Evolutionary conservation across 768 basidiomycete genomes (phyloP), one percentile per base, ranked within the genome.

Genomic region (Bullera alba): DNA sequence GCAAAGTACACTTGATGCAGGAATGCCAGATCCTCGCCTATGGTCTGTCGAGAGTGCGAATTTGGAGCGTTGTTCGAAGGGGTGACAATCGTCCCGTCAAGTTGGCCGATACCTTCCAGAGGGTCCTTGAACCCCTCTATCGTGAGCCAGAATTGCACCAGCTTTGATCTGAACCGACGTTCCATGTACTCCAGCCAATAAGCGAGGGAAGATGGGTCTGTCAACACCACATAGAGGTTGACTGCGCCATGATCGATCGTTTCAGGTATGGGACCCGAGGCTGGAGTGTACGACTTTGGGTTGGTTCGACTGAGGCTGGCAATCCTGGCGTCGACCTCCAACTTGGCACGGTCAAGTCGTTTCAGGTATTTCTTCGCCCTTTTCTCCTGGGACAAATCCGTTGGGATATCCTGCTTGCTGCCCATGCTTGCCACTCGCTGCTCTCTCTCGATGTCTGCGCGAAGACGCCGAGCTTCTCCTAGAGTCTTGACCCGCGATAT

Each of bases 131-230:
- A 93, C 51, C 88, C 89, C 74, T 99, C 91, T 2, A 96, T 87
- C 0, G 90, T 89, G 1, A 97, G 77, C 93, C 93, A 97, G 73
- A 96, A 99, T 57, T 97, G 93, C 2, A 95, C 88, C 8, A 89
- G 81, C 12, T 87, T 65, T 12, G 91, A 86, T 26, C 85, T 81
- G 53, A 82, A 79, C 6, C 86, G 81, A 14, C 95, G 81, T 60
- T 97, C 95, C 88, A 96, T 92, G 62, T 88, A 95, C 75, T 99
- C 95, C 84, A 96, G 91, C 75, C 93, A 87, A 69, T 95, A 93
- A 2, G 87, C 89, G 2, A 97, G 79, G 0, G 90, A 89, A 30
- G 83, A 85, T 0, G 93, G 92, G 59, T 89, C 91, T 21, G 83
- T 76, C 2, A 99, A 80, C 44, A 97, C 79, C 46, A 48, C 41